Base-by-base conservation (phyloP, 768 basidiomycete species). In the Rhizopogon sp. region DNA sequence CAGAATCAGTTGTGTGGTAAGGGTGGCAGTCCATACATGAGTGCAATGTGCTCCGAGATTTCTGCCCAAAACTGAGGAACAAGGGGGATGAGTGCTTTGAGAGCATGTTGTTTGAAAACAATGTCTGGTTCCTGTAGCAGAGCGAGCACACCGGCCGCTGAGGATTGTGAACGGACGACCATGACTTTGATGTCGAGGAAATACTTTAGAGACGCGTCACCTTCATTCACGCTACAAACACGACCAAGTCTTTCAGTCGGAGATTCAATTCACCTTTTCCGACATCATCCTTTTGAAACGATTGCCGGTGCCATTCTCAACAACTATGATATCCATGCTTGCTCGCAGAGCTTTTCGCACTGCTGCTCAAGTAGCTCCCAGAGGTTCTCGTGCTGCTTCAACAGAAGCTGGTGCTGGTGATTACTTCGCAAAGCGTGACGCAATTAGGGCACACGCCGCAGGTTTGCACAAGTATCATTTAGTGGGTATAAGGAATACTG, bases 1-100 rank as follows among this genome's bases (percentile, higher is more conserved):
- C 47, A 55, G 63, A 52, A 40, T 50, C 47, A 16, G n/a, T 50
- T 46, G n/a, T 45, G 17, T 51, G 52, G 28, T 47, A 53, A 43
- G 39, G 57, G 56, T 37, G 56, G 59, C 39, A 50, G 56, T 47
- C 76, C 91, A 63, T 69, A 92, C 95, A 98, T 93, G 56, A 85
- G 75, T 35, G 88, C 82, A 63, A 98, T 87, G 67, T 90, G 84
- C 71, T 99, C 97, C 62, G 93, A 94, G 65, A 98, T 96, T 78
- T 99, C 97, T 45, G 96, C 88, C 97, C 97, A 99, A 72, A 98
- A 98, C 63, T 90, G 87, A 39, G 94, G 84, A 6, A 98, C 93
- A 43, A 98, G 81, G 14, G 82, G 74, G 64, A 84, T 88, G 52
- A 99, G 79, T 43, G 87, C 80, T 49, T 83, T 82, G 62, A 99